phyloP scores from a whole-genome alignment of 495 filamentous ascomycete species.

The Bombardia bombarda region DNA sequence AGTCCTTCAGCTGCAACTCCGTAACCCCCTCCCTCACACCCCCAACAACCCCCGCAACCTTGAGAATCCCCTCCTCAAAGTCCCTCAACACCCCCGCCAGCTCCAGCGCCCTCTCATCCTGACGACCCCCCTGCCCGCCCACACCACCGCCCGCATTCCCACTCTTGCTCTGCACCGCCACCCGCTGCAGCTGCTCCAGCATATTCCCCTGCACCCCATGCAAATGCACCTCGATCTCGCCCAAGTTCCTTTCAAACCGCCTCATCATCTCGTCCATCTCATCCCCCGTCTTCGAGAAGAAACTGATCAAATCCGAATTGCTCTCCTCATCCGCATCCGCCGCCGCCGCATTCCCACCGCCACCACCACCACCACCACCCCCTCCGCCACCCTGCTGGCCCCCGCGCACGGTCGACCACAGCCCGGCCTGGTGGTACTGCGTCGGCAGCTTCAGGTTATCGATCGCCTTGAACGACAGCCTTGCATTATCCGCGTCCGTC shows the following conservation, averaged over 20 bases:
- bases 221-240: slow-evolving; percentile 78
- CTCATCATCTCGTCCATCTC: slow-evolving; percentile 61
- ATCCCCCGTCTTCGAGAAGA: slow-evolving; percentile 64
- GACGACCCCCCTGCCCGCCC: no score
- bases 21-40: slow-evolving; percentile 61
- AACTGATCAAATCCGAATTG: slow-evolving; percentile 61
- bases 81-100: slow-evolving; percentile 63
- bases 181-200: slow-evolving; percentile 60
- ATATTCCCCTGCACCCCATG: slow-evolving; percentile 64
- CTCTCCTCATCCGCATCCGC: slow-evolving; percentile 47
- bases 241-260: slow-evolving; percentile 58
- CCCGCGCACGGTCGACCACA: slow-evolving; percentile 42
- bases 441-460: slow-evolving; percentile 68
- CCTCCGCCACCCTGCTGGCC: slow-evolving; percentile 21
- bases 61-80: slow-evolving; percentile 70
- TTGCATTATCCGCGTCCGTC: slow-evolving; percentile 62
- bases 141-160: slow-evolving; percentile 30
- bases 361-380: not conserved
- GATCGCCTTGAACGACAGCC: slow-evolving; percentile 64
- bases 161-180: slow-evolving; percentile 47
- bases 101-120: slow-evolving; percentile 36
- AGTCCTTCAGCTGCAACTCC: slow-evolving; percentile 53
- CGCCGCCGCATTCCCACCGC: slow-evolving; percentile 1
- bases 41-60: slow-evolving; percentile 65
- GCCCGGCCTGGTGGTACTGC: slow-evolving; percentile 57